Evolutionary conservation across 225 moss, liverwort and hornwort species (phyloP).

Genomic region (Lunularia cruciata): DNA sequence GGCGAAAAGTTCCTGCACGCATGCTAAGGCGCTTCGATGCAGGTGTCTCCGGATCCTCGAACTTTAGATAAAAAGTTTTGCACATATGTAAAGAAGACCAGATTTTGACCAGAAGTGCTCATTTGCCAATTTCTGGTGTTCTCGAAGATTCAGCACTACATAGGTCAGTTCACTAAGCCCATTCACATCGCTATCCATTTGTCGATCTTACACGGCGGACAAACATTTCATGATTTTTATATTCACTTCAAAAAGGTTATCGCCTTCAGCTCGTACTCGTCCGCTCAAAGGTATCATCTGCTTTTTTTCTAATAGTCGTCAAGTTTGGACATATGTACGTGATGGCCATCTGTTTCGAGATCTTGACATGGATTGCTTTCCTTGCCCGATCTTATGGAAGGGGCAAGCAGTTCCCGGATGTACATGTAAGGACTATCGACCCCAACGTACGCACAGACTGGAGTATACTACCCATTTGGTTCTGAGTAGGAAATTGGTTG

Average conservation of each 20-base stretch:
- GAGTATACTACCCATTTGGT: too few species aligned
- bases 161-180: background rate
- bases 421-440: too few species aligned
- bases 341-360: too few species aligned
- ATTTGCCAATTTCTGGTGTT: background rate
- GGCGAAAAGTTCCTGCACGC: background rate
- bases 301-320: too few species aligned
- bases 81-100: background rate
- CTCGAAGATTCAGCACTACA: background rate
- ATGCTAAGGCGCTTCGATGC: background rate
- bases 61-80: background rate
- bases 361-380: too few species aligned
- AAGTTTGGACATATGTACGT: too few species aligned
- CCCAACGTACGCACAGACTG: too few species aligned
- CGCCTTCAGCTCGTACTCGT: background rate
- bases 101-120: background rate
- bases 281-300: background rate
- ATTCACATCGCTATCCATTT: background rate
- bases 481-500: too few species aligned
- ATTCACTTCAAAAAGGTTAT: background rate
- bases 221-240: background rate
- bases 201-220: too few species aligned
- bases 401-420: too few species aligned
- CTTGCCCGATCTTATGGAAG: too few species aligned
- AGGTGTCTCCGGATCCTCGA: background rate